Percentiles rank a stretch among this genome's conserved stretches.
These are phyloP conservation scores for Phytophthora meadii DNA, from an alignment of 352 stramenopile genomes.

Conservation along the genomic window DNA sequence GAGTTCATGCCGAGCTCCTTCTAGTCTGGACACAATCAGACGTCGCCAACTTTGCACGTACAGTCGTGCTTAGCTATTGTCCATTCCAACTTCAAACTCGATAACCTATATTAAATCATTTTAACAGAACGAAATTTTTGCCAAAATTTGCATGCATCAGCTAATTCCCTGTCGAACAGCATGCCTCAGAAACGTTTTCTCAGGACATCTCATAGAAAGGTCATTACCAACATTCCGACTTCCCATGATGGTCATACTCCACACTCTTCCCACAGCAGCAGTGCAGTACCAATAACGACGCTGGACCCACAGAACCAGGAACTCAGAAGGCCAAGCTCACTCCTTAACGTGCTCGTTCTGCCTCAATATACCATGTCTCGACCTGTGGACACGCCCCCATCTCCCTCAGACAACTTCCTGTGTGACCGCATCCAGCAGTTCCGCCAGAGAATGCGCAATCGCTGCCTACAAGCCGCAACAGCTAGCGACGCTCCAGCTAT, in stretches of 20 bases:
- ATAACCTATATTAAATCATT: too few species aligned
- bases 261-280: not conserved
- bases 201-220: not conserved
- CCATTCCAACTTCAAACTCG: too few species aligned
- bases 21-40: too few species aligned
- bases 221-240: slow-evolving; percentile 3
- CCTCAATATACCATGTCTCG: slow-evolving; percentile 19
- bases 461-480: slow-evolving; percentile 15
- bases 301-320: slow-evolving; percentile 4
- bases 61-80: too few species aligned
- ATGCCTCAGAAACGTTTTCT: not conserved
- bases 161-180: not conserved
- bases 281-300: not conserved
- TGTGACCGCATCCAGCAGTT: slow-evolving; percentile 32
- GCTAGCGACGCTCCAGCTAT: slow-evolving; percentile 8
- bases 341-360: not conserved
- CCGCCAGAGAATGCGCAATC: slow-evolving; percentile 23
- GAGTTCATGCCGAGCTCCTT: too few species aligned
- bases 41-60: too few species aligned
- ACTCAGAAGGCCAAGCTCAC: not conserved
- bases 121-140: too few species aligned
- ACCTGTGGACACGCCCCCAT: slow-evolving; percentile 1
- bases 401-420: slow-evolving; percentile 2
- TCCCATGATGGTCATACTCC: not conserved
- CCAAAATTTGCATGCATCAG: not conserved